Evolutionary conservation across 2,329 filamentous ascomycete genomes (phyloP).

Genomic region (Pseudogymnoascus sp.): DNA sequence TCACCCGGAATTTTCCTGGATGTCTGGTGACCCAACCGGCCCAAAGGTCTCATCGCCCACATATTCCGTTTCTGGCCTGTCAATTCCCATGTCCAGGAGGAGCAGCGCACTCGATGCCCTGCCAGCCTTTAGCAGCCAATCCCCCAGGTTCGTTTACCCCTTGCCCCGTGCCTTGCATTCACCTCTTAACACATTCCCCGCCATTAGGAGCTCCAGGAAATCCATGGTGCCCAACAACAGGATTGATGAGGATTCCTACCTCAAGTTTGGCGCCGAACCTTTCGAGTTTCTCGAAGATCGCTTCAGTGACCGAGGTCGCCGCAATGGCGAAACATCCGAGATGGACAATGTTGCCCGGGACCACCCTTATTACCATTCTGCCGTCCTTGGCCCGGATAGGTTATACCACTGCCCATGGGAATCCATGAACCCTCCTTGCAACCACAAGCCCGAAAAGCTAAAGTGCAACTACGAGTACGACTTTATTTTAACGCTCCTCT

Average conservation of each 20-base stretch:
- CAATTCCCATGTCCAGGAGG: slow-evolving; percentile 18
- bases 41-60: slow-evolving; percentile 21
- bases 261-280: slow-evolving; percentile 18
- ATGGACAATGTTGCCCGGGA: slow-evolving; percentile 41
- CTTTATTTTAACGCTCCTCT: slow-evolving; percentile 1
- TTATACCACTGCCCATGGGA: slow-evolving; percentile 91
- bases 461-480: slow-evolving; percentile 99
- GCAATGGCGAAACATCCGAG: slow-evolving; percentile 24
- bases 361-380: slow-evolving; percentile 64
- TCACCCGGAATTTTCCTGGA: slow-evolving; percentile 17
- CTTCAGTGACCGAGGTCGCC: slow-evolving; percentile 16
- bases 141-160: slow-evolving; percentile 24
- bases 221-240: slow-evolving; percentile 23
- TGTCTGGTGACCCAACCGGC: slow-evolving; percentile 20
- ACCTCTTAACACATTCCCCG: slow-evolving; percentile 22
- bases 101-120: slow-evolving; percentile 25
- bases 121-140: slow-evolving; percentile 21
- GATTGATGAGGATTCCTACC: slow-evolving; percentile 24
- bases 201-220: slow-evolving; percentile 23
- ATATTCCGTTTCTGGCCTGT: slow-evolving; percentile 12
- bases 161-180: slow-evolving; percentile 8
- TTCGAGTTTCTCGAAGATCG: slow-evolving; percentile 24
- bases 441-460: slow-evolving; percentile 87
- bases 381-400: slow-evolving; percentile 57
- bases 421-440: slow-evolving; percentile 61